Conservation (phyloP, 2,329 filamentous ascomycete genomes). For the Sporothrix protearum region DNA sequence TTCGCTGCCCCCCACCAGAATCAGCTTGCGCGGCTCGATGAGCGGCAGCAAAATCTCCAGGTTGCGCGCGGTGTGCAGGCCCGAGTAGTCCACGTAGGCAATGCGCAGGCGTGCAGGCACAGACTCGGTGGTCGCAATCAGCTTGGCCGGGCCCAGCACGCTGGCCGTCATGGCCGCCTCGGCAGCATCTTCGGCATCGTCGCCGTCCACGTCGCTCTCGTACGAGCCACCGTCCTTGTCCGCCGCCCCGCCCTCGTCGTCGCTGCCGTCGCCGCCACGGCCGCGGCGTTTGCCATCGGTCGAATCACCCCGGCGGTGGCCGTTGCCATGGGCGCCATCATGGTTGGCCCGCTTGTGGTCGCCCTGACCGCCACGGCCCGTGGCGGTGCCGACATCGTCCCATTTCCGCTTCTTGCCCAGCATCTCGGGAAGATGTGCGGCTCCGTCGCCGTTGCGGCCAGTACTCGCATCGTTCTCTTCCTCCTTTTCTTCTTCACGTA, state of each 20-base stretch:
- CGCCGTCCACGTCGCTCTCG: conserved; percentile 52
- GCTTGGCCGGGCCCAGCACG: conserved; percentile 67
- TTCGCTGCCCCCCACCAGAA: conserved; percentile 77
- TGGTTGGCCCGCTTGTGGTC: conserved; percentile 57
- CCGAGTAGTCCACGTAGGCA: conserved; percentile 86
- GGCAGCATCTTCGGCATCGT: conserved; percentile 54
- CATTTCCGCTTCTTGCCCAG: conserved; percentile 93
- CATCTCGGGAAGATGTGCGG: conserved; percentile 45
- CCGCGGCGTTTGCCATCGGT: conserved; percentile 10
- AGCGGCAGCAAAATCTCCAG: conserved; percentile 92
- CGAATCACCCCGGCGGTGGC: conserved; percentile 27
- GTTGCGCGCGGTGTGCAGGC: conserved; percentile 88
- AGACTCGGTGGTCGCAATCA: conserved; percentile 60
- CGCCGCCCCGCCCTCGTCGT: not conserved
- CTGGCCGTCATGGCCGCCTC: conserved; percentile 50
- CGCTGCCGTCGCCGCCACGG: not conserved
- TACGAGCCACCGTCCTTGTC: not conserved
- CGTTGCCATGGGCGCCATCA: conserved; percentile 29
- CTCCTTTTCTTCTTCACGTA: conserved; percentile 78
- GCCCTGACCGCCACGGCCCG: not conserved
- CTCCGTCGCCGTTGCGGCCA: conserved; percentile 49
- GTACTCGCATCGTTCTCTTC: conserved; percentile 51
- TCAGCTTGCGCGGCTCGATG: conserved; percentile 89
- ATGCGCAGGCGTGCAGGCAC: conserved; percentile 71
- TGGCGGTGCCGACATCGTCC: conserved; percentile 60